Conservation (phyloP, 164 flowering plant genomes). For the Chimonanthus praecox region DNA sequence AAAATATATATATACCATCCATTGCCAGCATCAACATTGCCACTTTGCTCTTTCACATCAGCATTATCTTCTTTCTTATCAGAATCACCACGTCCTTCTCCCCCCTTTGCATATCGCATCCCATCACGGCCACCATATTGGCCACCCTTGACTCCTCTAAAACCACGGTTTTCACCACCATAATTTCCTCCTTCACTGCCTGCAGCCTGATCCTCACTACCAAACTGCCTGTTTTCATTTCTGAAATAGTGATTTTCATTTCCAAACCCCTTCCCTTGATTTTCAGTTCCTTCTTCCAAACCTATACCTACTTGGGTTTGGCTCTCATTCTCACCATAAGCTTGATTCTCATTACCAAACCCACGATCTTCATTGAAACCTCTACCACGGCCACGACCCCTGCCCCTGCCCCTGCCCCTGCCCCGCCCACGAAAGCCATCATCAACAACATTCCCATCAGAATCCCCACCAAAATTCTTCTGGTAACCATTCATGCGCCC, state of each 20-base stretch:
- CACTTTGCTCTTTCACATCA: conserved; percentile 10
- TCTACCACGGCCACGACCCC: conserved; percentile 19
- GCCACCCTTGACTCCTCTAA: conserved; percentile 10
- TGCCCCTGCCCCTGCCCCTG: conserved; percentile 17
- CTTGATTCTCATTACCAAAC: conserved; percentile 13
- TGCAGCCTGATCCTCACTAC: conserved; percentile 6
- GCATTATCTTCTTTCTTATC: conserved; percentile 14
- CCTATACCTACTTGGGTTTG: conserved; percentile 9
- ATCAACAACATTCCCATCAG: conserved; percentile 8
- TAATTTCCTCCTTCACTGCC: conserved; percentile 10
- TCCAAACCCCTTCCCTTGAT: conserved; percentile 8
- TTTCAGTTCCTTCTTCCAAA: conserved; percentile 12
- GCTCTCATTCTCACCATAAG: conserved; percentile 5
- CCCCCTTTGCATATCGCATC: conserved; percentile 1
- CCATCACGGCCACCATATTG: conserved; percentile 20
- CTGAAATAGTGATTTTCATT: conserved; percentile 3
- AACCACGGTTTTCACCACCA: conserved; percentile 8
- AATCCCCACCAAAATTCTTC: conserved; percentile 13
- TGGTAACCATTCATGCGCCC: conserved; percentile 13
- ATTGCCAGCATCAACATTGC: neutral
- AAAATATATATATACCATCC: conserved; percentile 19
- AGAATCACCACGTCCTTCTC: conserved; percentile 6
- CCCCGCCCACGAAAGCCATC: conserved; percentile 14
- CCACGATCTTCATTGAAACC: conserved; percentile 19
- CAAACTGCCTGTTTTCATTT: conserved; percentile 13